Conservation (phyloP, 139 green algal species). For the Asterochloris sp. region DNA sequence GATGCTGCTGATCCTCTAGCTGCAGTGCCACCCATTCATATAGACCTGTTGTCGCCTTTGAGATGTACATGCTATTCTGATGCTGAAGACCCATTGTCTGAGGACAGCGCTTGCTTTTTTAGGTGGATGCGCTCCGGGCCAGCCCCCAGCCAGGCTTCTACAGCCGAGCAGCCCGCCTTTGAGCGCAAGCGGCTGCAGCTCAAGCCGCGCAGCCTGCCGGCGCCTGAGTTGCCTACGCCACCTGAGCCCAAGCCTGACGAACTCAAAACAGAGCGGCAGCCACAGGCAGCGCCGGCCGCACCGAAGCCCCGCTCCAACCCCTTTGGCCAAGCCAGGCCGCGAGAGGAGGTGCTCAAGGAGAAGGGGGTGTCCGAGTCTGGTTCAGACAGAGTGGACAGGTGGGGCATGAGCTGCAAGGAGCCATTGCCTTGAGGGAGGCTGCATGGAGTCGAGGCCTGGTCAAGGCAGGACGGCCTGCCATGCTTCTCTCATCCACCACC, state of each 20-base stretch:
- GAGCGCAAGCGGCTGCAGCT: conserved; percentile 62
- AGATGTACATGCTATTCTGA: too few relatives aligned
- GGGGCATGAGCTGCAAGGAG: background rate
- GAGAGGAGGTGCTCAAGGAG: conserved; percentile 89
- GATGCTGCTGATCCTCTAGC: too few relatives aligned
- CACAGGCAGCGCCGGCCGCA: background rate
- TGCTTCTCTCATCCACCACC: too few relatives aligned
- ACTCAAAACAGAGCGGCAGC: background rate
- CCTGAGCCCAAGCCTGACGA: background rate
- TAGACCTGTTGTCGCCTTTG: too few relatives aligned
- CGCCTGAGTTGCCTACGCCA: conserved; percentile 7
- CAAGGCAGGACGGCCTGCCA: background rate
- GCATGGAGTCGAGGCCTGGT: background rate
- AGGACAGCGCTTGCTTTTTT: background rate
- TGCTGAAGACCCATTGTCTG: background rate
- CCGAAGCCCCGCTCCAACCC: conserved; percentile 44
- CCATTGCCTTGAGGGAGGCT: background rate
- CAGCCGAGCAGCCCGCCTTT: background rate
- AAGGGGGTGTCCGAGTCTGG: conserved; percentile 49
- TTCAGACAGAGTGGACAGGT: background rate
- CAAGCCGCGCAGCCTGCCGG: conserved; percentile 49
- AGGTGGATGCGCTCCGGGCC: conserved; percentile 13
- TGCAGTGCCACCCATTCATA: too few relatives aligned
- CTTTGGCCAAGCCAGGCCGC: conserved; percentile 80
- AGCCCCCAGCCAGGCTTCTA: background rate